Evolutionary conservation across 2,329 filamentous ascomycete species (phyloP), one percentile per base, ranked within the genome.

Genomic region (Emydomyces testavorans): DNA sequence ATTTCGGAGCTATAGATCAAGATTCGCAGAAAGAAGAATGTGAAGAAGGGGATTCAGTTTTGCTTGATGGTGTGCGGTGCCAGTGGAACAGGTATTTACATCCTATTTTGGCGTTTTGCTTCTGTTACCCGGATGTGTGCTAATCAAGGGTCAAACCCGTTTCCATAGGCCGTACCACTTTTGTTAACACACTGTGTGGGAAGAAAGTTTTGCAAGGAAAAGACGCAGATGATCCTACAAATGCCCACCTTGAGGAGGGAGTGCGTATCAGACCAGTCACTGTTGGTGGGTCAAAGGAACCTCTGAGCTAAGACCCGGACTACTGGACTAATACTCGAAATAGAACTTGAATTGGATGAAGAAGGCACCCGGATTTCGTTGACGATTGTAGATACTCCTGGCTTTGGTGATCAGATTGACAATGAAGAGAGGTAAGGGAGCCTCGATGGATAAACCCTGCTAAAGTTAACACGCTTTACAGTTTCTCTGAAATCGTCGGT

Each of bases 41-140:
- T 98, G 75, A 95, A 95, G 85, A 95, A 95, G 80, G 92, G 92
- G 67, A 96, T 98, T 66, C 92, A 98, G 78, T 98, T 98, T 77
- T 96, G 89, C 71, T 73, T 98, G 79, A 98, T 98, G 92, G 92
- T 98, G 64, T 96, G 92, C 68, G 92, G 92, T 75, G 92, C 92
- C 67, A 96, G 90, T 61, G 92, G 92, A 71, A 96, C 92, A 71
- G 92, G 88, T 94, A 80, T 41, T 26, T 53, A 50, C 57, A 45
- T 56, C 52, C 45, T 50, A 44, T 52, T 44, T 36, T 48, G 41
- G 21, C 21, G 38, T 31, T 35, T 28, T 38, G 18, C 50, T 48
- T 35, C 29, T 43, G 51, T 39, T 50, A 38, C 37, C 40, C 39
- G 44, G 51, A 52, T 53, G 54, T 35, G 48, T 53, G 40, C 52